Percentiles rank a stretch among this genome's conserved stretches.
Evolutionary conservation across 768 basidiomycete genomes (phyloP).

Genomic region (Suillus alpinus): DNA sequence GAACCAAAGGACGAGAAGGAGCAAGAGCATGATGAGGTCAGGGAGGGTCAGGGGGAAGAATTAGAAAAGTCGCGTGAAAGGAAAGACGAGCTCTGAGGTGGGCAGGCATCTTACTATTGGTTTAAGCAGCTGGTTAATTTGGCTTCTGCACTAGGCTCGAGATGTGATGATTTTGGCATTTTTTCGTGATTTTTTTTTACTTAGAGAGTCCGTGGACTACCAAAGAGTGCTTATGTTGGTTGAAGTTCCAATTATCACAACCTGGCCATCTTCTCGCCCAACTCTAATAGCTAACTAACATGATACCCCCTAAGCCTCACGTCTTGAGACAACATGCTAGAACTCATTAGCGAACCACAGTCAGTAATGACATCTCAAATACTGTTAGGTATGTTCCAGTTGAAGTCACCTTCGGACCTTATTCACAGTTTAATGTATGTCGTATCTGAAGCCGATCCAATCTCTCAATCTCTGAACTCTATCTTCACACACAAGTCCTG

Average conservation of each 20-base stretch:
- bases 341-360: neutral
- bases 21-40: constrained; percentile 20
- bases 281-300: neutral
- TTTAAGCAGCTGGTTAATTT: neutral
- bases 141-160: neutral
- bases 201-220: neutral
- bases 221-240: neutral
- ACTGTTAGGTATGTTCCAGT: constrained; percentile 1
- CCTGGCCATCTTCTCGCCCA: neutral
- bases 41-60: constrained; percentile 30
- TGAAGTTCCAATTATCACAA: neutral
- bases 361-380: neutral
- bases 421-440: constrained; percentile 1
- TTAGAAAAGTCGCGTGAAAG: constrained; percentile 28
- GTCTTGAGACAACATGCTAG: neutral
- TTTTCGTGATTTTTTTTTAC: neutral
- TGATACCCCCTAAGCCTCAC: neutral
- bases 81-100: constrained; percentile 32
- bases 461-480: constrained; percentile 1
- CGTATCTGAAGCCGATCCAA: constrained; percentile 2
- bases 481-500: neutral
- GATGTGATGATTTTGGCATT: constrained; percentile 16
- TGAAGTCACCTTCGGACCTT: neutral
- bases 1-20: constrained; percentile 41
- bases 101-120: constrained; percentile 9